phyloP scores from a whole-genome alignment of 2,329 filamentous ascomycete species.

The Penicillium hordei region DNA sequence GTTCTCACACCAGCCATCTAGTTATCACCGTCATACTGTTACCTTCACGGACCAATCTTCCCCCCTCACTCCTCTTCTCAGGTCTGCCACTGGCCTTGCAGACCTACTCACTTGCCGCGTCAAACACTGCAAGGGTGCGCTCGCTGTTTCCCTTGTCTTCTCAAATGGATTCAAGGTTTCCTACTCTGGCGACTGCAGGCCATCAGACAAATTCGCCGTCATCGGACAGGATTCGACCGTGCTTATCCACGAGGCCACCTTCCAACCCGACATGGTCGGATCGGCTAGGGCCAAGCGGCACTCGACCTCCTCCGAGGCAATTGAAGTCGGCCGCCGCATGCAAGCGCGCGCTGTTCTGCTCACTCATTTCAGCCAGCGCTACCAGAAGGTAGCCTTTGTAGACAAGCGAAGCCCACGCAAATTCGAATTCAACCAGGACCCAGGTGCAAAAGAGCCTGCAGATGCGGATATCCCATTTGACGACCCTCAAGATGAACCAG shows the following conservation, averaged over 20 bases:
- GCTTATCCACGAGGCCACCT: slow-evolving; percentile 93
- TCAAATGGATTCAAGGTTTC: slow-evolving; percentile 79
- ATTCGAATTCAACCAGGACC: slow-evolving; percentile 8
- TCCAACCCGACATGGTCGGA: slow-evolving; percentile 76
- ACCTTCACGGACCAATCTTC: slow-evolving; percentile 29
- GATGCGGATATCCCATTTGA: slow-evolving; percentile 32
- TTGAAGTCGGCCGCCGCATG: slow-evolving; percentile 76
- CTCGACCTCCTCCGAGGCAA: slow-evolving; percentile 81
- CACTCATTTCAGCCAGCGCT: slow-evolving; percentile 94
- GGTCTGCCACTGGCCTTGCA: slow-evolving; percentile 59
- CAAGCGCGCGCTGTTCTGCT: slow-evolving; percentile 74
- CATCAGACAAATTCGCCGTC: slow-evolving; percentile 65
- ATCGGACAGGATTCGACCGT: slow-evolving; percentile 77
- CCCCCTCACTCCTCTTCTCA: slow-evolving; percentile 42
- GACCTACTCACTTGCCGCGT: slow-evolving; percentile 69
- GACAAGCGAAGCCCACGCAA: slow-evolving; percentile 22
- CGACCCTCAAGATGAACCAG: slow-evolving; percentile 21
- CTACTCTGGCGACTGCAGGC: slow-evolving; percentile 92
- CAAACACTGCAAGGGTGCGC: slow-evolving; percentile 74
- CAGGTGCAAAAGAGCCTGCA: slow-evolving; percentile 13
- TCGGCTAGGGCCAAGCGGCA: slow-evolving; percentile 89
- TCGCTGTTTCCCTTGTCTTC: slow-evolving; percentile 76
- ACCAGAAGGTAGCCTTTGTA: slow-evolving; percentile 69
- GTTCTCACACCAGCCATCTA: slow-evolving; percentile 33
- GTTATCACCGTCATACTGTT: slow-evolving; percentile 22